phyloP scores from a whole-genome alignment of 345 rosid species.

The Sonneratia caseolaris region DNA sequence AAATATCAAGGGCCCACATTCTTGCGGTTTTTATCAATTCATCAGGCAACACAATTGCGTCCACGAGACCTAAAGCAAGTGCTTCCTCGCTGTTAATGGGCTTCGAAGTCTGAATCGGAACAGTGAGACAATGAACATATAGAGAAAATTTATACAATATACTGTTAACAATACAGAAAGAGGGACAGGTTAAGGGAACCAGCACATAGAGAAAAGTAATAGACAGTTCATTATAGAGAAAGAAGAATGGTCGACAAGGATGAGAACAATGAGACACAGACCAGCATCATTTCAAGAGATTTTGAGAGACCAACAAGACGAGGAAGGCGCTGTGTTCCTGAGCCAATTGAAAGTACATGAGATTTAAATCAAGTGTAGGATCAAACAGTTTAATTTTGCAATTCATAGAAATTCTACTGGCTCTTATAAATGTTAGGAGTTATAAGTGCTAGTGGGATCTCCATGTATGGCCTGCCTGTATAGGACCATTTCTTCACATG shows the following conservation, averaged over 20 bases:
- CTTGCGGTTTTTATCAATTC: slow-evolving; percentile 65
- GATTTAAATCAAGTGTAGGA: neutral
- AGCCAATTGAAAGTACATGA: slow-evolving; percentile 7
- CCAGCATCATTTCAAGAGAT: slow-evolving; percentile 97
- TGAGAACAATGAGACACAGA: slow-evolving; percentile 19
- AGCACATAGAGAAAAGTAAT: too few species aligned
- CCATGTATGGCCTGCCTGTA: too few species aligned
- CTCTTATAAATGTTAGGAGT: too few species aligned
- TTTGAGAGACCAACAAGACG: slow-evolving; percentile 94
- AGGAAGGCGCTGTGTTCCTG: slow-evolving; percentile 98
- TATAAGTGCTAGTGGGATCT: too few species aligned
- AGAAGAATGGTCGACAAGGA: neutral
- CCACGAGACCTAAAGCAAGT: slow-evolving; percentile 63
- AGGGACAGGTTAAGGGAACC: slow-evolving; percentile 1
- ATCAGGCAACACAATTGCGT: slow-evolving; percentile 60
- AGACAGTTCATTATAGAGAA: neutral
- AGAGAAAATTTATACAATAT: neutral
- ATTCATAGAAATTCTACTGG: too few species aligned
- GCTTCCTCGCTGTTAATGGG: slow-evolving; percentile 71
- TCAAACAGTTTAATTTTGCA: too few species aligned
- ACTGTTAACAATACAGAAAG: neutral
- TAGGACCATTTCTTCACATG: too few species aligned
- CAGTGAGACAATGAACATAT: neutral
- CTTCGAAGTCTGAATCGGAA: slow-evolving; percentile 55
- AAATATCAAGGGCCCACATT: slow-evolving; percentile 75